A percentile compares a stretch with the other conserved stretches of the same genome.
Evolutionary conservation across 352 stramenopile genomes (phyloP).

Genomic region (Phytophthora pistaciae): DNA sequence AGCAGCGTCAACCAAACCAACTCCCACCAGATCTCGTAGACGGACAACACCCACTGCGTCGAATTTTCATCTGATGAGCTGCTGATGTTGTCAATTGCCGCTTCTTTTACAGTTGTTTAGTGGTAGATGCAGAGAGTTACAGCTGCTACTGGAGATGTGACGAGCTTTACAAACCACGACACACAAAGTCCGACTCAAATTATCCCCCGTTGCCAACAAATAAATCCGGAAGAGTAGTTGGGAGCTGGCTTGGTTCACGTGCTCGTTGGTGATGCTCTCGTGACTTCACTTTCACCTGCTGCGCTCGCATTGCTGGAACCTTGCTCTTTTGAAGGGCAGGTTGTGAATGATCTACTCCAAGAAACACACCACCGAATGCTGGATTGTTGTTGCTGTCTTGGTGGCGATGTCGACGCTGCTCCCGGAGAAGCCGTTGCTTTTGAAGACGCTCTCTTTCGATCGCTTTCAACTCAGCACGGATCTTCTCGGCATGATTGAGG

Average conservation of each 20-base stretch:
- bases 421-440: conserved; percentile 49
- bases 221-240: conserved; percentile 35
- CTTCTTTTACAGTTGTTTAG: neutral
- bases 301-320: conserved; percentile 11
- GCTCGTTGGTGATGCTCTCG: conserved; percentile 14
- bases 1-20: neutral
- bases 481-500: conserved; percentile 52
- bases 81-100: too few relatives aligned
- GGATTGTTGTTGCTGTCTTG: conserved; percentile 18
- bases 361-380: conserved; percentile 11
- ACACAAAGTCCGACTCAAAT: too few relatives aligned
- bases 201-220: conserved; percentile 36
- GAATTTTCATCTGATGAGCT: neutral
- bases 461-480: conserved; percentile 48
- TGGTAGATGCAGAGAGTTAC: too few relatives aligned
- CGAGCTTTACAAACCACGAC: too few relatives aligned
- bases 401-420: conserved; percentile 51
- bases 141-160: too few relatives aligned
- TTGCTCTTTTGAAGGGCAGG: neutral
- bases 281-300: conserved; percentile 26
- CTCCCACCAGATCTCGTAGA: neutral
- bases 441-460: conserved; percentile 54
- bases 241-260: conserved; percentile 16
- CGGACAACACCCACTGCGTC: neutral
- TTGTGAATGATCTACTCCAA: conserved; percentile 5